phyloP scores from a whole-genome alignment of 306 rosid genomes.

The Inga oerstediana region DNA sequence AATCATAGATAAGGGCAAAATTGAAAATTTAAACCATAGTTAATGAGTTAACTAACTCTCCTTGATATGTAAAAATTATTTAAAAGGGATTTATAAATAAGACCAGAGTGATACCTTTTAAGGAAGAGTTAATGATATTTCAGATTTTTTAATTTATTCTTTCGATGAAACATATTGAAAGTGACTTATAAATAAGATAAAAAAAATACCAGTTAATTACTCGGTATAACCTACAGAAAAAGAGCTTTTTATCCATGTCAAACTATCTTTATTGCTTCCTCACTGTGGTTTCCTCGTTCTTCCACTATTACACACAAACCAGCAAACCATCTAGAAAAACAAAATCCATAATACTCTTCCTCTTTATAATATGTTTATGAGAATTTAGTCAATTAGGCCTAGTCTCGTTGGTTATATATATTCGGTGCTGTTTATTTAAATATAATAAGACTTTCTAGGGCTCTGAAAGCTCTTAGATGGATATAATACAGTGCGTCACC shows the following conservation, averaged over 20 bases:
- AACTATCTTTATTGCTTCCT: background rate
- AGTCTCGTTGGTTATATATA: background rate
- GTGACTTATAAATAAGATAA: too few species aligned
- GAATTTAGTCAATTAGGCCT: background rate
- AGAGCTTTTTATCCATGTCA: background rate
- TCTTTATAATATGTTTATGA: background rate
- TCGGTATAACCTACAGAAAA: conserved; percentile 15
- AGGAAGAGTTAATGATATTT: too few species aligned
- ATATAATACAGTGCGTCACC: conserved; percentile 20
- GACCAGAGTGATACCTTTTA: too few species aligned
- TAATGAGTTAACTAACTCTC: too few species aligned
- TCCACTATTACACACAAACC: background rate
- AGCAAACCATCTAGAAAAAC: background rate
- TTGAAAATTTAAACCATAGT: too few species aligned
- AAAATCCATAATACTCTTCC: background rate
- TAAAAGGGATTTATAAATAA: too few species aligned
- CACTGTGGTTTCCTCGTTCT: background rate
- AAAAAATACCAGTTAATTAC: too few species aligned
- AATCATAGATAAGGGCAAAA: too few species aligned
- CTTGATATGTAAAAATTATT: too few species aligned
- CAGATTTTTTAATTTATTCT: too few species aligned
- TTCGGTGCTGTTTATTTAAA: background rate
- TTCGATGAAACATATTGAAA: too few species aligned
- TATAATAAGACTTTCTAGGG: background rate
- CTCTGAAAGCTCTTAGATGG: background rate